These are phyloP conservation scores for Monilinia aucupariae DNA, from an alignment of 2,329 filamentous ascomycete genomes.

Conservation along the genomic window DNA sequence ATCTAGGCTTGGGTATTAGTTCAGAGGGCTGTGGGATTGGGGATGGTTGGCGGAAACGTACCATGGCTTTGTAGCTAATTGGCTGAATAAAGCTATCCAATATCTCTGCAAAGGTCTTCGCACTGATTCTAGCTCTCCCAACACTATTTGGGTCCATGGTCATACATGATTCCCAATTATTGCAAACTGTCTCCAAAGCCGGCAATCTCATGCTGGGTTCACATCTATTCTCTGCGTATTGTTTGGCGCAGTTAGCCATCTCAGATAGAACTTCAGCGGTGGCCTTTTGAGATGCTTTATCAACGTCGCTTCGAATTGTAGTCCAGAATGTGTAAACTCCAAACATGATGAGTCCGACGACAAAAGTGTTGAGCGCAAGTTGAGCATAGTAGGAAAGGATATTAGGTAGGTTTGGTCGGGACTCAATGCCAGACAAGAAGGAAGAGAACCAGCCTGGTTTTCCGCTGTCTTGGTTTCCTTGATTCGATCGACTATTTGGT, in stretches of 20 bases:
- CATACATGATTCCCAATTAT: constrained; percentile 84
- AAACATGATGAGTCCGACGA: constrained; percentile 42
- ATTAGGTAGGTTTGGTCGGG: constrained; percentile 59
- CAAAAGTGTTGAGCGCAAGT: constrained; percentile 46
- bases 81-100: constrained; percentile 90
- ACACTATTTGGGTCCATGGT: constrained; percentile 72
- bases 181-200: constrained; percentile 66
- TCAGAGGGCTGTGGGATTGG: neutral
- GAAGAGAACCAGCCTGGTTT: constrained; percentile 40
- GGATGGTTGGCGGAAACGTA: constrained; percentile 36
- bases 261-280: constrained; percentile 66
- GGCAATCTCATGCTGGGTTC: constrained; percentile 60
- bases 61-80: constrained; percentile 79
- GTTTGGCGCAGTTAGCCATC: constrained; percentile 72
- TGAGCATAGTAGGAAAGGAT: constrained; percentile 64
- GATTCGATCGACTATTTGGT: constrained; percentile 26
- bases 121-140: constrained; percentile 73
- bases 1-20: constrained; percentile 36
- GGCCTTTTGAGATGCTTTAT: constrained; percentile 50
- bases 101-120: constrained; percentile 84
- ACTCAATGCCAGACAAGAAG: constrained; percentile 57
- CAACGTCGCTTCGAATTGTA: constrained; percentile 32
- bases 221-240: constrained; percentile 75
- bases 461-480: constrained; percentile 30
- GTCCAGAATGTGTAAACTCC: constrained; percentile 32